Evolutionary conservation across 371 early-diverging fungal genomes (phyloP), one percentile per base, ranked within the genome.

Genomic region (Mortierella sp.): DNA sequence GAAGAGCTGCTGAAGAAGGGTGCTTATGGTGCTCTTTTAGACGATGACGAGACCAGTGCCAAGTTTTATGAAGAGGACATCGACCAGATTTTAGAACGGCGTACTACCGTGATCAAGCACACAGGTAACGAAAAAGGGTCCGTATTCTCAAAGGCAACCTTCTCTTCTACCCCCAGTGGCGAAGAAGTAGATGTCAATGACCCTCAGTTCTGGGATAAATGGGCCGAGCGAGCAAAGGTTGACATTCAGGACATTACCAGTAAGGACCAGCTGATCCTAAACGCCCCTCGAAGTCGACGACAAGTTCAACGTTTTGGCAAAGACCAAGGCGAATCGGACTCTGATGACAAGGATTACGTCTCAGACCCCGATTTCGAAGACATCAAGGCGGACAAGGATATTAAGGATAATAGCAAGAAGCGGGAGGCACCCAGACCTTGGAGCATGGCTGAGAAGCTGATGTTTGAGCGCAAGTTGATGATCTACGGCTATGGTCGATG

Each of bases 141-240:
- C 26, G 89, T 96, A 16, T 98, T 97, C 85, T 94, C 94, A 47
- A 98, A 96, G 76, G 97, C 98, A 0, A 90, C 94, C 0, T 98
- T 98, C 68, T 87, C 90, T 23, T 53, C 53, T 9, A 82, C 91
- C 23, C 82, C 84, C 50, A 80, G 81, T 63, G 68, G 83, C n/a
- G 80, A 81, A 29, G 83, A 84, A 50, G 88, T 94, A 1, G 96
- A 95, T 58, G 81, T 98, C 5, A 92, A 98, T 62, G 98, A 98
- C 83, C 97, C 98, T 7, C 88, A 95, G 62, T 98, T 98, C 79
- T 98, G 98, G 98, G 96, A 96, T 69, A 96, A 96, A 80, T 91
- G 95, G 82, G 94, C 97, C 0, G 83, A 89, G 45, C 87, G 88
- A 73, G 94, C 93, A 28, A 82, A 91, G 25, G 81, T 94, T 44